Evolutionary conservation across 257 asterid genomes (phyloP).

Genomic region (Ehretia macrophylla): DNA sequence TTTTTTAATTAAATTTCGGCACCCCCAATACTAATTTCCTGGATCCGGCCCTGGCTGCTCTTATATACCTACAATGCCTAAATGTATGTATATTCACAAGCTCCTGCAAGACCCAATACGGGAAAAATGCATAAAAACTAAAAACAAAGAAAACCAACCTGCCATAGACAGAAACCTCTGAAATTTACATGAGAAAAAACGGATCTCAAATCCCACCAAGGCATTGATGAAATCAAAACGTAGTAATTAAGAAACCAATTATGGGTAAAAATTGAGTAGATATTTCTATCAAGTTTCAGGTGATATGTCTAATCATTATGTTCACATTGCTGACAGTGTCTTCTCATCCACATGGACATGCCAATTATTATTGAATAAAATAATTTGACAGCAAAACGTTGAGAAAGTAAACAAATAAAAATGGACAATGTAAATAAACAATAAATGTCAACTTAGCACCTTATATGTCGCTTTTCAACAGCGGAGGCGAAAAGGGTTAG

Average conservation of each 20-base stretch:
- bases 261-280: neutral
- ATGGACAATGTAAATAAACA: no score
- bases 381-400: neutral
- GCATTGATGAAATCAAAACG: constrained; percentile 23
- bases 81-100: neutral
- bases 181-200: constrained; percentile 23
- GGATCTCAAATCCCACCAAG: constrained; percentile 38
- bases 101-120: neutral
- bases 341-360: neutral
- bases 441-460: neutral
- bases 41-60: no score
- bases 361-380: neutral
- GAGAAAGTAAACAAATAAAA: no score
- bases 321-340: neutral
- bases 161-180: constrained; percentile 22
- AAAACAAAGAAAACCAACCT: constrained; percentile 29
- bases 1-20: no score
- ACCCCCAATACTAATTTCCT: no score
- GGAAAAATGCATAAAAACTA: neutral
- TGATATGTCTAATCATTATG: neutral
- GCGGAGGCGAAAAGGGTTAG: neutral
- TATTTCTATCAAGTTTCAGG: neutral
- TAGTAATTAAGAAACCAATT: constrained; percentile 13
- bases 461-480: neutral
- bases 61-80: neutral